These are phyloP conservation scores for Mycotypha africana DNA, from an alignment of 371 early-diverging fungal genomes.

Conservation along the genomic window DNA sequence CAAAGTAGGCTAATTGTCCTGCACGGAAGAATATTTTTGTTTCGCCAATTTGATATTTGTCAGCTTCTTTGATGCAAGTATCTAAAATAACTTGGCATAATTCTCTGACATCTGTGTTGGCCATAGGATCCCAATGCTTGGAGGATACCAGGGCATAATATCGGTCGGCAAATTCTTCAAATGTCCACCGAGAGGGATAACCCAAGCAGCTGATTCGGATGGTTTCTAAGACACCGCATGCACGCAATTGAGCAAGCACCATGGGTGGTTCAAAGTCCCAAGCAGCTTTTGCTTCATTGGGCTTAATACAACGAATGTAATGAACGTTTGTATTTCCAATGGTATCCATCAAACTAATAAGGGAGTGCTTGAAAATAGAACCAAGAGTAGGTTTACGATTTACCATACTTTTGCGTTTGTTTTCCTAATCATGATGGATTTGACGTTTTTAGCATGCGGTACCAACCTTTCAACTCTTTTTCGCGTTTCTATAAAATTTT, in stretches of 20 bases:
- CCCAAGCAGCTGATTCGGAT: constrained; percentile 98
- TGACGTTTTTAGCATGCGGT: background rate
- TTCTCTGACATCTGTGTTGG: constrained; percentile 36
- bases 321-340: constrained; percentile 88
- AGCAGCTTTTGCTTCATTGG: constrained; percentile 88
- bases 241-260: constrained; percentile 94
- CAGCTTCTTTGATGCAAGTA: constrained; percentile 61
- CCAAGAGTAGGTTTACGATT: constrained; percentile 83
- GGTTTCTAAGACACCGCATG: constrained; percentile 99
- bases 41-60: constrained; percentile 92
- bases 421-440: background rate
- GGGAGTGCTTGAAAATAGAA: constrained; percentile 64
- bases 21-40: constrained; percentile 99
- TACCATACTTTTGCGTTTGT: constrained; percentile 46
- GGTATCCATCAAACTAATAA: constrained; percentile 90
- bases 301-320: constrained; percentile 98
- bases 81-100: constrained; percentile 65
- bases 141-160: constrained; percentile 84
- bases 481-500: background rate
- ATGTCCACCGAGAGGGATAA: constrained; percentile 92
- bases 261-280: constrained; percentile 87
- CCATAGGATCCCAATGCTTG: constrained; percentile 54
- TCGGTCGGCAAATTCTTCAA: constrained; percentile 88
- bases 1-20: constrained; percentile 89
- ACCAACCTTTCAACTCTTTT: too few relatives aligned